phyloP scores from a whole-genome alignment of 495 filamentous ascomycete species.

The Rhizodiscina lignyota region DNA sequence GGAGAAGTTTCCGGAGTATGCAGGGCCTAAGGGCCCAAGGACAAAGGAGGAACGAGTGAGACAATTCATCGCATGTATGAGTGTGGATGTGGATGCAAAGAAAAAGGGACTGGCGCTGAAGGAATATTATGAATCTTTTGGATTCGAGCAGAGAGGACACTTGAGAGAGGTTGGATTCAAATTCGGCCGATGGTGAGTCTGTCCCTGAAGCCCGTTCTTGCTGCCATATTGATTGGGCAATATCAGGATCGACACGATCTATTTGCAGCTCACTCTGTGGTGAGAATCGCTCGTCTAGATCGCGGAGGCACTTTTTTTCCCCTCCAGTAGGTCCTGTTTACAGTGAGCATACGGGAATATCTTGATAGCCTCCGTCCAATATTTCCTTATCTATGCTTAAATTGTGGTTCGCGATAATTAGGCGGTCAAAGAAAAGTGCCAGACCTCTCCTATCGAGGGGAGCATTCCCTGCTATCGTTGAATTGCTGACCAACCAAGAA shows the following conservation, averaged over 20 bases:
- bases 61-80: slow-evolving; percentile 10
- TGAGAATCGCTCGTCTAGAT: slow-evolving; percentile 1
- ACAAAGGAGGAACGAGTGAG: slow-evolving; percentile 6
- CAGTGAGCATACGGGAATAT: too few species aligned
- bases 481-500: too few species aligned
- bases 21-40: slow-evolving; percentile 1
- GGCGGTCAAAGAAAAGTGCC: too few species aligned
- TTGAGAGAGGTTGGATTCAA: slow-evolving; percentile 9
- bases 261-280: slow-evolving; percentile 10
- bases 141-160: slow-evolving; percentile 9
- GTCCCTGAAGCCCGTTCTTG: background rate
- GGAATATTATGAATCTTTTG: slow-evolving; percentile 10
- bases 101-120: slow-evolving; percentile 7
- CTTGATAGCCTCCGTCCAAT: too few species aligned
- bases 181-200: slow-evolving; percentile 8
- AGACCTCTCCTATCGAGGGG: too few species aligned
- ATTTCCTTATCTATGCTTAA: too few species aligned
- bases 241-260: slow-evolving; percentile 11
- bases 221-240: slow-evolving; percentile 5
- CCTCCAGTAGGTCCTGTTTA: too few species aligned
- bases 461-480: too few species aligned
- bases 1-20: slow-evolving; percentile 5
- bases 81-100: slow-evolving; percentile 6
- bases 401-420: too few species aligned
- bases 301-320: too few species aligned